These are phyloP conservation scores for Meyerozyma sp. DNA, from an alignment of 1,139 yeast species.

Conservation along the genomic window DNA sequence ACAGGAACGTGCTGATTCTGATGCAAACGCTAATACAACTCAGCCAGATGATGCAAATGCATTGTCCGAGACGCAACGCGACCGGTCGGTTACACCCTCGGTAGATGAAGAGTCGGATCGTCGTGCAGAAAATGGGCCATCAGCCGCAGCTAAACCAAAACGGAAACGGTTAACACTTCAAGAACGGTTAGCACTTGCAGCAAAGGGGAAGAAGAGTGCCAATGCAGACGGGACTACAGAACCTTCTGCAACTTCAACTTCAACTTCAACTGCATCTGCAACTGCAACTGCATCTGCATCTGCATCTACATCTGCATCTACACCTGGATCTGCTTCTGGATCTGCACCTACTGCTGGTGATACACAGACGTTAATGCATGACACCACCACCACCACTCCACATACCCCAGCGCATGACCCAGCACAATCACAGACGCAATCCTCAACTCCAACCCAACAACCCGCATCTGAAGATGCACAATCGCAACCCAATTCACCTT, in stretches of 20 bases:
- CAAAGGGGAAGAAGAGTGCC: constrained; percentile 38
- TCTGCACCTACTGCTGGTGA: not conserved
- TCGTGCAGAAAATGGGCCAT: not conserved
- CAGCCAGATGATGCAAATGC: not conserved
- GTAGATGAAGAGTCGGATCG: not conserved
- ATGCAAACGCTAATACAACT: not conserved
- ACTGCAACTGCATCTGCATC: not conserved
- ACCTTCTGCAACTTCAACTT: too few relatives aligned
- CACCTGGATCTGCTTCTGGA: not conserved
- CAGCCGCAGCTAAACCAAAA: constrained; percentile 10
- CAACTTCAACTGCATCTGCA: not conserved
- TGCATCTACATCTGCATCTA: too few relatives aligned
- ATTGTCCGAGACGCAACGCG: not conserved
- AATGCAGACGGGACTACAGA: too few relatives aligned
- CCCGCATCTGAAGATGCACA: not conserved
- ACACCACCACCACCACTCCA: too few relatives aligned
- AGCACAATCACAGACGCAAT: too few relatives aligned
- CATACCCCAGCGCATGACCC: too few relatives aligned
- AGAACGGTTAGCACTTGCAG: constrained; percentile 79
- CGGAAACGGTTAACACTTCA: constrained; percentile 62
- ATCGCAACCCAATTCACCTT: constrained; percentile 1
- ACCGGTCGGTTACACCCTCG: not conserved
- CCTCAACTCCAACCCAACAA: too few relatives aligned
- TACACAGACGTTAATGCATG: too few relatives aligned
- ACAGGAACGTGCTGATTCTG: not conserved